A percentile compares a stretch with the other conserved stretches of the same genome.
Conservation (phyloP, 2,329 filamentous ascomycete genomes). For the Furcasterigmium furcatum region DNA sequence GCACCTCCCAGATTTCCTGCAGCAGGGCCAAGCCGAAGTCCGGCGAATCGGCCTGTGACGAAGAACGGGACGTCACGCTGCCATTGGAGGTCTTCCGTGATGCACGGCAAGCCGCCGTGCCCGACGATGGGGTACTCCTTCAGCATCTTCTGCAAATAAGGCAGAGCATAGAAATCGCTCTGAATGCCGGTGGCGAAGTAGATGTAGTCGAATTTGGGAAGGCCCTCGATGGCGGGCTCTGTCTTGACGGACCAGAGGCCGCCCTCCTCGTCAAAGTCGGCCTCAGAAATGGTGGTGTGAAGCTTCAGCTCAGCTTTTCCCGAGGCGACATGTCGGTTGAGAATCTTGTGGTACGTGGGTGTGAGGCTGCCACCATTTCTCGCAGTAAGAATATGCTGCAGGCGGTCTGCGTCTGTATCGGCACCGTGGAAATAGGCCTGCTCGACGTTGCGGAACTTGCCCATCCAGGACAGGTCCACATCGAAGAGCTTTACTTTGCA, state of each 20-base stretch:
- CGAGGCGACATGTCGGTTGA: conserved; percentile 55
- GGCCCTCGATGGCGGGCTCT: conserved; percentile 43
- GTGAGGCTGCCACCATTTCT: conserved; percentile 76
- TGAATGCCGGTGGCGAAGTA: conserved; percentile 74
- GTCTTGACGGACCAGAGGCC: conserved; percentile 42
- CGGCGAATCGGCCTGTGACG: conserved; percentile 64
- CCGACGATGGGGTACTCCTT: conserved; percentile 57
- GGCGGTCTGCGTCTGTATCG: conserved; percentile 66
- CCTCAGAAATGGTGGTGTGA: conserved; percentile 51
- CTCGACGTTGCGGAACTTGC: conserved; percentile 75
- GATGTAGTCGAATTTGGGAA: conserved; percentile 64
- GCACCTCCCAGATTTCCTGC: conserved; percentile 74
- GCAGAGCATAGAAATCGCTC: conserved; percentile 57
- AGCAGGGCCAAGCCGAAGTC: conserved; percentile 66
- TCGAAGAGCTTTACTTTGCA: conserved; percentile 72
- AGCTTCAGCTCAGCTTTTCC: conserved; percentile 54
- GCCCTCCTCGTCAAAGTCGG: conserved; percentile 44
- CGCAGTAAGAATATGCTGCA: conserved; percentile 62
- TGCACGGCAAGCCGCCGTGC: conserved; percentile 65
- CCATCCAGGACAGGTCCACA: conserved; percentile 74
- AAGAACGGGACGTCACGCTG: conserved; percentile 69
- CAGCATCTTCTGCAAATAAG: conserved; percentile 58
- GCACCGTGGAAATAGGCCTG: conserved; percentile 77
- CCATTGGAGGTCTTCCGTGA: conserved; percentile 78
- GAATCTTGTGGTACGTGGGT: conserved; percentile 62